Evolutionary conservation across 495 filamentous ascomycete species (phyloP).

Genomic region (Tuber brumale): DNA sequence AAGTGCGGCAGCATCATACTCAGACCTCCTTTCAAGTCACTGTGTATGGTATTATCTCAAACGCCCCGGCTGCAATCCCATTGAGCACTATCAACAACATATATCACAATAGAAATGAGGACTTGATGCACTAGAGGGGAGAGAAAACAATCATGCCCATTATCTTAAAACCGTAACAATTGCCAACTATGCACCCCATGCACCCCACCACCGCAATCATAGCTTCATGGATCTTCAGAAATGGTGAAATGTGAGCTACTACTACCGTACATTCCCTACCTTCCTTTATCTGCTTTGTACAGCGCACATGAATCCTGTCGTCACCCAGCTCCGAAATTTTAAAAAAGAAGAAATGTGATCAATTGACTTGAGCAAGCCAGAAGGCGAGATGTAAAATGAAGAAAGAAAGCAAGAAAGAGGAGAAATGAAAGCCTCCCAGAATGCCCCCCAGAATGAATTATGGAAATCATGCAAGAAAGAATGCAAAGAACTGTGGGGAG

Average conservation of each 20-base stretch:
- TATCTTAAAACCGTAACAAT: background rate
- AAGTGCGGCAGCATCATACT: background rate
- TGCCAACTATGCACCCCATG: background rate
- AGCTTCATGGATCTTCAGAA: background rate
- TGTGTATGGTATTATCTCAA: background rate
- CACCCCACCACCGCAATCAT: background rate
- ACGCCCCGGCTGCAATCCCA: background rate
- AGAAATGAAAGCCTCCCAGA: no score
- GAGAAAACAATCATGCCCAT: background rate
- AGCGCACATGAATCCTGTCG: background rate
- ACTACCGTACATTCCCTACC: background rate
- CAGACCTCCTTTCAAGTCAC: background rate
- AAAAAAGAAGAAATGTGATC: background rate
- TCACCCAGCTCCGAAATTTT: background rate
- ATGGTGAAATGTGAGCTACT: background rate
- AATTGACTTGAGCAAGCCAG: background rate
- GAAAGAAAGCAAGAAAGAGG: conserved; percentile 6
- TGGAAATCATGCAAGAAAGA: background rate
- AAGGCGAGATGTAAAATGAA: conserved; percentile 10
- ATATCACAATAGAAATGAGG: background rate
- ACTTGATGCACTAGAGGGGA: background rate
- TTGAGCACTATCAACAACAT: background rate
- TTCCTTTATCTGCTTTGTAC: background rate
- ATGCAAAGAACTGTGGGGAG: conserved; percentile 11
- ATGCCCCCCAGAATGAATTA: conserved; percentile 15